Percentiles rank a stretch among this genome's conserved stretches.
Conservation (phyloP, 139 green algal genomes). For the Mychonastes homosphaera region DNA sequence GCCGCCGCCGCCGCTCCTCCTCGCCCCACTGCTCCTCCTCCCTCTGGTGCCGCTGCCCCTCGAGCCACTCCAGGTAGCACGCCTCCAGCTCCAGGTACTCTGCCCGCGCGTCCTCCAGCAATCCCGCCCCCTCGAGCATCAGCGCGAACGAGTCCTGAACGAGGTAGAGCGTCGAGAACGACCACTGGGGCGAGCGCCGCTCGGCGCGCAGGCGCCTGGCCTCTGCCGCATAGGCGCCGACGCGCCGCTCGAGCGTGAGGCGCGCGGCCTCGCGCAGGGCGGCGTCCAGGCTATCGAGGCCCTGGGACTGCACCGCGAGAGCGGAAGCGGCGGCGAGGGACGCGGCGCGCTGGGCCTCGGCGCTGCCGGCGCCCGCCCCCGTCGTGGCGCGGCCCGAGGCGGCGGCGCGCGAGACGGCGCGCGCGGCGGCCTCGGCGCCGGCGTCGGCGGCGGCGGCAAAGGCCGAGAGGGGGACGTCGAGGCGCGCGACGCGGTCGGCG, state of each 20-base stretch:
- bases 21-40: not conserved
- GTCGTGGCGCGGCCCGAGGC: too few relatives aligned
- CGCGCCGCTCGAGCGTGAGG: too few relatives aligned
- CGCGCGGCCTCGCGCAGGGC: too few relatives aligned
- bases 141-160: conserved; percentile 78
- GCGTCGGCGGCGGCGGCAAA: conserved; percentile 11
- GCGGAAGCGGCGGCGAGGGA: too few relatives aligned
- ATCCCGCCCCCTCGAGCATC: conserved; percentile 60
- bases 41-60: conserved; percentile 3
- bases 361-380: too few relatives aligned
- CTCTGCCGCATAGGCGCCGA: too few relatives aligned
- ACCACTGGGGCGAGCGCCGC: conserved; percentile 53
- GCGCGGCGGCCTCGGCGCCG: not conserved
- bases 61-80: conserved; percentile 52
- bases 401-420: too few relatives aligned
- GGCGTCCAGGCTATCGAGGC: too few relatives aligned
- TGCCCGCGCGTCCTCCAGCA: conserved; percentile 28
- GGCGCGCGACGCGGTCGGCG: conserved; percentile 40
- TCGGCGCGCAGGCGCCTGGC: conserved; percentile 43
- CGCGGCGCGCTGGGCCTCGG: too few relatives aligned
- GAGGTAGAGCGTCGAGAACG: conserved; percentile 69
- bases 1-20: too few relatives aligned
- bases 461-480: conserved; percentile 28
- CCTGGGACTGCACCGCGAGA: too few relatives aligned
- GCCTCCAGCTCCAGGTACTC: conserved; percentile 85